phyloP scores from a whole-genome alignment of 2,329 filamentous ascomycete species.

The Cladobotryum mycophilum region DNA sequence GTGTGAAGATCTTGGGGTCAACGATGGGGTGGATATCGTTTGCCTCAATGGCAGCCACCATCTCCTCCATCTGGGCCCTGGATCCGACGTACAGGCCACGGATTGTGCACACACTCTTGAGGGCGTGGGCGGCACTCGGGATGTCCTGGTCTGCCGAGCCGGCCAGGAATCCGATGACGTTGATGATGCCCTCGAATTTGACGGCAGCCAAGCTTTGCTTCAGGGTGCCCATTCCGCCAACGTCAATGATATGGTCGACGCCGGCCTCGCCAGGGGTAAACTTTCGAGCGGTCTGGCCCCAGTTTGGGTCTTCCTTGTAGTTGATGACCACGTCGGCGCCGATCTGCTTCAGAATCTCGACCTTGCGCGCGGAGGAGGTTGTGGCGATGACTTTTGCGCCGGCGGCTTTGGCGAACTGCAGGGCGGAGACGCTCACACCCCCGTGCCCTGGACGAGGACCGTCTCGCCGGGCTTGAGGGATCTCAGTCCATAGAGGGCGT shows the following conservation, averaged over 20 bases:
- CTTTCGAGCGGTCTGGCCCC: conserved; percentile 32
- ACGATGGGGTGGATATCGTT: conserved; percentile 38
- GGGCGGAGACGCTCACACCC: conserved; percentile 36
- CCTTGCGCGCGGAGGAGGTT: conserved; percentile 32
- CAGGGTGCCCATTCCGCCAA: conserved; percentile 34
- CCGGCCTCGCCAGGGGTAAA: conserved; percentile 29
- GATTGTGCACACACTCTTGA: conserved; percentile 20
- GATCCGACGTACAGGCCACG: conserved; percentile 35
- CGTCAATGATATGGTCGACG: conserved; percentile 38
- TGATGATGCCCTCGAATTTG: conserved; percentile 35
- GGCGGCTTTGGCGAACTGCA: conserved; percentile 35
- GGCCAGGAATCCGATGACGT: conserved; percentile 25
- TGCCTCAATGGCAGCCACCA: conserved; percentile 36
- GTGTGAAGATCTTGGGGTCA: conserved; percentile 33
- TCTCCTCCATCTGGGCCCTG: conserved; percentile 36
- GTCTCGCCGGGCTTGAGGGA: conserved; percentile 26
- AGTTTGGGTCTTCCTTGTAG: conserved; percentile 33
- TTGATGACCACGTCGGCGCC: conserved; percentile 40
- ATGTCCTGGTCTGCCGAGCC: not conserved
- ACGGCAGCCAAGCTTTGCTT: conserved; percentile 33
- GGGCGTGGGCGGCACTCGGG: conserved; percentile 1
- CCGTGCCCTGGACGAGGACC: conserved; percentile 37
- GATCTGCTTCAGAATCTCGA: conserved; percentile 28
- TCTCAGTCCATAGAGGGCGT: conserved; percentile 46
- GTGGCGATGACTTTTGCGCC: conserved; percentile 38